Percentiles rank a stretch among this genome's conserved stretches.
Conservation (phyloP, 176 grass and related monocot genomes). For the Pontederia crassipes region DNA sequence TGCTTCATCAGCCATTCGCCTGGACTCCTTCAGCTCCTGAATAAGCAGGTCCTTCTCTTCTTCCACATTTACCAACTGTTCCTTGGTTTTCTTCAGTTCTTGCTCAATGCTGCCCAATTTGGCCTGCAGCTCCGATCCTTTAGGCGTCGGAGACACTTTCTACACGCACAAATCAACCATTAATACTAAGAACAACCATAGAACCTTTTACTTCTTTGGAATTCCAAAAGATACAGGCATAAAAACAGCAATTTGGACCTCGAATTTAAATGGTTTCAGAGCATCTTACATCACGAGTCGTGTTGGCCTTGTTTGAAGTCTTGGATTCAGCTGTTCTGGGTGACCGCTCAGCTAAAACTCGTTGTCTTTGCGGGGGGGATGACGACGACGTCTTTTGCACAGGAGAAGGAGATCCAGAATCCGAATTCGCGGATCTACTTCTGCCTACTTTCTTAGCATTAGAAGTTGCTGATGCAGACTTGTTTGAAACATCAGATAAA, state of each 20-base stretch:
- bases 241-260: neutral
- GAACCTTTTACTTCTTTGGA: neutral
- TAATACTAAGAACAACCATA: neutral
- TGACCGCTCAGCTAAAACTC: slow-evolving; percentile 31
- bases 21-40: slow-evolving; percentile 58
- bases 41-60: slow-evolving; percentile 57
- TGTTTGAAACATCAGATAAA: slow-evolving; percentile 51
- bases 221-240: neutral
- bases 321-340: slow-evolving; percentile 7
- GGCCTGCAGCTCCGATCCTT: slow-evolving; percentile 42
- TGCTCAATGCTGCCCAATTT: slow-evolving; percentile 44
- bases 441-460: slow-evolving; percentile 2
- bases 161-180: slow-evolving; percentile 17
- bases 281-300: too few relatives aligned
- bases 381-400: neutral
- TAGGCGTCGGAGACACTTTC: slow-evolving; percentile 42
- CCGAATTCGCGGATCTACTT: slow-evolving; percentile 9
- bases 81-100: slow-evolving; percentile 77
- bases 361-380: slow-evolving; percentile 18
- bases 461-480: slow-evolving; percentile 29
- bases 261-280: too few relatives aligned
- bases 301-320: too few relatives aligned
- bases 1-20: slow-evolving; percentile 44
- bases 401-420: slow-evolving; percentile 12
- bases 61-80: slow-evolving; percentile 44